Percentiles rank a stretch among this genome's conserved stretches.
Evolutionary conservation across 2,329 filamentous ascomycete species (phyloP).

Genomic region (Corinectria fuckeliana): DNA sequence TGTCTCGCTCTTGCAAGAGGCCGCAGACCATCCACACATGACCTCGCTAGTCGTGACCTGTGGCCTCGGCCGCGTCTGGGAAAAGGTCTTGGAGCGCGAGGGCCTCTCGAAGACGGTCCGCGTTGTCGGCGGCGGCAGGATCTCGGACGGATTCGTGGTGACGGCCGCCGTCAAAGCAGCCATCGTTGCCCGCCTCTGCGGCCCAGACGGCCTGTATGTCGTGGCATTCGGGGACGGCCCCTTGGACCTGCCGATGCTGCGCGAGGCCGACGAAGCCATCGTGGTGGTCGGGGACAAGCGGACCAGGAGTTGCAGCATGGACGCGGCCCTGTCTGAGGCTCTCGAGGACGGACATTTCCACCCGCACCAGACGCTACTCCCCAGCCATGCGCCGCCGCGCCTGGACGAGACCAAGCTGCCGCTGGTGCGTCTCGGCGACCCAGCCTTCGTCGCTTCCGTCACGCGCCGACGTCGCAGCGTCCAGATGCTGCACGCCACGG

Average conservation of each 20-base stretch:
- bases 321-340: slow-evolving; percentile 48
- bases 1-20: slow-evolving; percentile 47
- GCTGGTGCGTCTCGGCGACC: slow-evolving; percentile 42
- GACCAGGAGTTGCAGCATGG: slow-evolving; percentile 60
- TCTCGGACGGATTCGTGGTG: slow-evolving; percentile 57
- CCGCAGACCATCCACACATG: slow-evolving; percentile 44
- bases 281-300: slow-evolving; percentile 59
- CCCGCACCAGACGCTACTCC: slow-evolving; percentile 56
- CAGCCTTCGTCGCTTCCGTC: slow-evolving; percentile 28
- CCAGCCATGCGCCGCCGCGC: slow-evolving; percentile 46
- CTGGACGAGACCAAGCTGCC: slow-evolving; percentile 53
- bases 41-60: slow-evolving; percentile 60
- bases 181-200: slow-evolving; percentile 51
- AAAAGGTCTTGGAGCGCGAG: slow-evolving; percentile 54
- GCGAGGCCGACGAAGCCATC: slow-evolving; percentile 57
- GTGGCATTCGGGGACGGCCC: slow-evolving; percentile 67
- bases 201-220: slow-evolving; percentile 50
- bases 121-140: slow-evolving; percentile 59
- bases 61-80: slow-evolving; percentile 61
- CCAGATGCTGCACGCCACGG: slow-evolving; percentile 51
- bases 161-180: slow-evolving; percentile 56
- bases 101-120: slow-evolving; percentile 50
- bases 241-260: slow-evolving; percentile 64
- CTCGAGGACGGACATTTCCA: slow-evolving; percentile 49
- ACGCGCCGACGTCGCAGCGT: slow-evolving; percentile 5